These are phyloP conservation scores for Pichia sp. DNA, from an alignment of 1,139 yeast species.

Conservation along the genomic window DNA sequence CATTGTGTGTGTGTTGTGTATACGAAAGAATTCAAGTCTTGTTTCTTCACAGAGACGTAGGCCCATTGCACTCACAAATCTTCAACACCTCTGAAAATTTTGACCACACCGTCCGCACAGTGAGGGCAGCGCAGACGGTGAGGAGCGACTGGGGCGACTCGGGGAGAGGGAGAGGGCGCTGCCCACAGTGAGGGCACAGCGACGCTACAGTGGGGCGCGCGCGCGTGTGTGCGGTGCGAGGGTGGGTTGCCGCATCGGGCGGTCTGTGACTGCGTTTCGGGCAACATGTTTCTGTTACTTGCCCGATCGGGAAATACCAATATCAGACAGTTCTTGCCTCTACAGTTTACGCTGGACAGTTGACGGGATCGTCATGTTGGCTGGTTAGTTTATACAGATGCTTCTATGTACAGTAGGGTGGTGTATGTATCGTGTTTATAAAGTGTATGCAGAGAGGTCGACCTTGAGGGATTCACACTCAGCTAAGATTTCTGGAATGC, in stretches of 20 bases:
- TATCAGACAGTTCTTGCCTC: too few species aligned
- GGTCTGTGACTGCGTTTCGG: slow-evolving; percentile 14
- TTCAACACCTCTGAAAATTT: slow-evolving; percentile 3
- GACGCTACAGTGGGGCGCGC: too few species aligned
- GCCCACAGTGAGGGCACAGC: too few species aligned
- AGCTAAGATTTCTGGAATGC: slow-evolving; percentile 43
- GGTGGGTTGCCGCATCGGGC: neutral
- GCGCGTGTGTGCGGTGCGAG: slow-evolving; percentile 17
- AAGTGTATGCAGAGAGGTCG: slow-evolving; percentile 37
- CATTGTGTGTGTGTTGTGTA: slow-evolving; percentile 37
- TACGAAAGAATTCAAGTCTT: neutral
- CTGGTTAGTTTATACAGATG: slow-evolving; percentile 3
- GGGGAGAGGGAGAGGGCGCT: neutral
- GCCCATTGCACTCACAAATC: too few species aligned
- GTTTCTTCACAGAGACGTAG: too few species aligned
- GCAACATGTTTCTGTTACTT: neutral
- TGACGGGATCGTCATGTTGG: too few species aligned
- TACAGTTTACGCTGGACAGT: too few species aligned
- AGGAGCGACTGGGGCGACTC: too few species aligned
- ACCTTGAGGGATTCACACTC: slow-evolving; percentile 35
- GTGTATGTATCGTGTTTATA: slow-evolving; percentile 12
- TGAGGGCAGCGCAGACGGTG: neutral
- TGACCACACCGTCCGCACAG: neutral
- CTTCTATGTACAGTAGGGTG: slow-evolving; percentile 1
- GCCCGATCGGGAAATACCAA: slow-evolving; percentile 2